Evolutionary conservation across 495 filamentous ascomycete species (phyloP).

Genomic region (Neurospora terricola): DNA sequence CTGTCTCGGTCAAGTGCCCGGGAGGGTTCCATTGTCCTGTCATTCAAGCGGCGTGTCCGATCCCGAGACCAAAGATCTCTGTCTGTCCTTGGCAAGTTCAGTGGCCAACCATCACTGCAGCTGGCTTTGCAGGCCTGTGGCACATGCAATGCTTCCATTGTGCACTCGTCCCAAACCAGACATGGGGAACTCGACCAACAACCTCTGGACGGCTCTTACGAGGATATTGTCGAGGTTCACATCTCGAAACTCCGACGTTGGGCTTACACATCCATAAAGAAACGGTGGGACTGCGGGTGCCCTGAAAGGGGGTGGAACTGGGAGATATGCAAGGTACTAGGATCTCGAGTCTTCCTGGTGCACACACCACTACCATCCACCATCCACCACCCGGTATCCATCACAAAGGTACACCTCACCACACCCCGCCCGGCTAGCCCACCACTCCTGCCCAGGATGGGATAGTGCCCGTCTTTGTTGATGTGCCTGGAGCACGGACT

Average conservation of each 20-base stretch:
- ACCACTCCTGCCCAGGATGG: neutral
- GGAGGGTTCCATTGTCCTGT: neutral
- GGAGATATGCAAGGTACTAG: neutral
- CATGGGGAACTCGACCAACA: neutral
- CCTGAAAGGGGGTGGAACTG: neutral
- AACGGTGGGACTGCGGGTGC: neutral
- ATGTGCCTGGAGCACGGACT: conserved; percentile 8
- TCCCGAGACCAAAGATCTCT: conserved; percentile 3
- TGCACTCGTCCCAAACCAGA: neutral
- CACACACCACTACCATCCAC: neutral
- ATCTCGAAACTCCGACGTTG: neutral
- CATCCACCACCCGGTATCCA: neutral
- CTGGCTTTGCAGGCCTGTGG: neutral
- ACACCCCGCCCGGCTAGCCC: neutral
- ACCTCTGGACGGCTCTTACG: neutral
- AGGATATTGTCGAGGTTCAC: neutral
- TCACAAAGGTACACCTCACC: neutral
- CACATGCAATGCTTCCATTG: neutral
- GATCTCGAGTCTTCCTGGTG: neutral
- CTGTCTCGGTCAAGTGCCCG: conserved; percentile 7
- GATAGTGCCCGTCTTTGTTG: neutral
- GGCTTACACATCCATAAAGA: neutral
- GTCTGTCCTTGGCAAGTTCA: neutral
- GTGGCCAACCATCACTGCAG: neutral
- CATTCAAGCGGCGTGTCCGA: conserved; percentile 5